Evolutionary conservation across 2,329 filamentous ascomycete species (phyloP), one percentile per base, ranked within the genome.

Genomic region (Calycina marina): DNA sequence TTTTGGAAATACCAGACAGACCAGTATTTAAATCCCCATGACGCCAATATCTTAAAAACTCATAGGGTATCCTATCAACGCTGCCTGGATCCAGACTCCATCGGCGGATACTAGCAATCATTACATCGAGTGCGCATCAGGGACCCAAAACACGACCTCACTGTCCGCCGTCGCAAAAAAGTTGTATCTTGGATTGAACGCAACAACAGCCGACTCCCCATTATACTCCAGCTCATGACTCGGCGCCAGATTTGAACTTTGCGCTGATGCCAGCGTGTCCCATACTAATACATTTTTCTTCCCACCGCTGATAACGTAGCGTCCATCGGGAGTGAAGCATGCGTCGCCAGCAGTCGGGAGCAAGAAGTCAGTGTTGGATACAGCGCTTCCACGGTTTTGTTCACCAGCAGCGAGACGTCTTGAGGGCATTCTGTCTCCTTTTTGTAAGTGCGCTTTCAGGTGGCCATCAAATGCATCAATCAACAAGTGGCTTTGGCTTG

Each of bases 171-270:
- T 90, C 6, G 84, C 86, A 44, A 96, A 69, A 61, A 94, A 76
- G 56, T 96, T 94, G 56, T 79, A 90, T 30, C 86, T 69, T 15
- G 86, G 90, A 52, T 94, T 96, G 54, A 85, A 90, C 14, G 80
- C 82, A 25, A 93, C 65, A 9, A 93, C 68, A 1, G 79, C 79
- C 4, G 72, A 72, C 57, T 72, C 74, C 52, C 63, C 73, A 59
- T 68, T 70, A 44, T 77, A 74, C 25, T 77, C 72, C 28, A 80
- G 59, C 28, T 70, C 72, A 55, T 67, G 67, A 28, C 60, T 66
- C 31, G 81, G 79, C 25, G 70, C 66, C 34, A 84, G 52, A 49
- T 72, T 70, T 45, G 67, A 68, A 20, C 69, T 62, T 2, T 65
- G 53, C 2, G 66, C 59, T 14, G 63, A 50, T 34, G 59, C 64